These are phyloP conservation scores for Thraustotheca clavata DNA, from an alignment of 352 stramenopile genomes.

Conservation along the genomic window DNA sequence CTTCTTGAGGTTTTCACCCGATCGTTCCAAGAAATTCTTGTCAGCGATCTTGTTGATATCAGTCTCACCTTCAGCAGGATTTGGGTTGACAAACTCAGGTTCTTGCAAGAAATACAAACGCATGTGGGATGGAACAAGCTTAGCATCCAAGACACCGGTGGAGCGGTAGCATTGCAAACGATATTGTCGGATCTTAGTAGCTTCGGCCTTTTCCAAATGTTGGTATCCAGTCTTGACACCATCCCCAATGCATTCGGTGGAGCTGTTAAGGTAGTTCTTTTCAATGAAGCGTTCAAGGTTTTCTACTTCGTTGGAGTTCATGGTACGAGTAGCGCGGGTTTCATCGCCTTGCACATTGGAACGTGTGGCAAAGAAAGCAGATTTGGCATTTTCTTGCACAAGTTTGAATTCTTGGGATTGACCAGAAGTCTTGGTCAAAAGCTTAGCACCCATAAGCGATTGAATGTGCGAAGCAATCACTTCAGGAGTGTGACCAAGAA, in stretches of 20 bases:
- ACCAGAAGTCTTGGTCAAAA: conserved; percentile 72
- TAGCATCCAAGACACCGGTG: conserved; percentile 55
- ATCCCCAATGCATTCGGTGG: conserved; percentile 58
- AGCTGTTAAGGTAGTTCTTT: conserved; percentile 70
- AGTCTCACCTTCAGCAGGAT: conserved; percentile 45
- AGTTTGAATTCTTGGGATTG: conserved; percentile 72
- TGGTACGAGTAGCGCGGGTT: conserved; percentile 36
- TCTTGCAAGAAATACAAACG: conserved; percentile 80
- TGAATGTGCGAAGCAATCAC: conserved; percentile 74
- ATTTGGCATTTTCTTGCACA: conserved; percentile 56
- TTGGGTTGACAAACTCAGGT: conserved; percentile 53
- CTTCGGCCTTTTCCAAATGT: conserved; percentile 49
- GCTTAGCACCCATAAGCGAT: conserved; percentile 65
- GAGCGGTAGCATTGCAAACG: conserved; percentile 82
- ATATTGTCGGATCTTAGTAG: conserved; percentile 52
- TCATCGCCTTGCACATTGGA: conserved; percentile 71
- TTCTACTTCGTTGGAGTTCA: conserved; percentile 56
- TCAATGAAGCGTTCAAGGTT: conserved; percentile 64
- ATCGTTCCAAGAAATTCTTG: conserved; percentile 66
- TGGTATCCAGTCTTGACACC: conserved; percentile 74
- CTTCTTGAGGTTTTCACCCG: conserved; percentile 49
- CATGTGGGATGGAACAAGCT: conserved; percentile 67
- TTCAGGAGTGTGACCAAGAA: conserved; percentile 45
- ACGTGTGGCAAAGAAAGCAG: conserved; percentile 72
- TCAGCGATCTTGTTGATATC: conserved; percentile 70